These are phyloP conservation scores for Metschnikowia kofuensis DNA, from an alignment of 805 yeast genomes.

Conservation along the genomic window DNA sequence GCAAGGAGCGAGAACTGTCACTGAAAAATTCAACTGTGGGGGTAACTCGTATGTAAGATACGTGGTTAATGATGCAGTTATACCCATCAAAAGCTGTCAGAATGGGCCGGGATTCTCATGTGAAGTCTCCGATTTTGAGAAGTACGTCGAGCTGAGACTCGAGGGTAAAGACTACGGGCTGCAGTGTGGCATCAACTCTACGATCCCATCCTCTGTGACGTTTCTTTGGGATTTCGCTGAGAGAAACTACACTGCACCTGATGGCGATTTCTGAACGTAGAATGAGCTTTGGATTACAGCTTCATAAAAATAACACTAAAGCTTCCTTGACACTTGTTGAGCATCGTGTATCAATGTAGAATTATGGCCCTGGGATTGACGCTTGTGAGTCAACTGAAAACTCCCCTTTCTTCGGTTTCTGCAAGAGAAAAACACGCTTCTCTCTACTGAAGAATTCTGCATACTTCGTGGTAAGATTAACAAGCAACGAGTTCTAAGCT, in stretches of 20 bases:
- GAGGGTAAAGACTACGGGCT: constrained; percentile 23
- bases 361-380: too few species aligned
- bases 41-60: constrained; percentile 35
- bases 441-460: too few species aligned
- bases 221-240: constrained; percentile 42
- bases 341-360: too few species aligned
- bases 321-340: neutral
- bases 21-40: constrained; percentile 35
- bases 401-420: too few species aligned
- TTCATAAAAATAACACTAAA: neutral
- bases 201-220: constrained; percentile 27
- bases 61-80: constrained; percentile 39
- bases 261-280: constrained; percentile 11
- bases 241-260: constrained; percentile 23
- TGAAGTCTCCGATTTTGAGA: constrained; percentile 33
- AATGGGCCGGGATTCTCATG: constrained; percentile 44
- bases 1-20: constrained; percentile 38
- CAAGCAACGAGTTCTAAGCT: too few species aligned
- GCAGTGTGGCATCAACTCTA: constrained; percentile 24
- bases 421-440: too few species aligned
- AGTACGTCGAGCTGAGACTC: constrained; percentile 27
- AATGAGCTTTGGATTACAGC: neutral
- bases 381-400: too few species aligned
- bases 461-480: too few species aligned
- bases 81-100: constrained; percentile 33